phyloP scores from a whole-genome alignment of 2,329 filamentous ascomycete species.

The Alternaria postmessia region DNA sequence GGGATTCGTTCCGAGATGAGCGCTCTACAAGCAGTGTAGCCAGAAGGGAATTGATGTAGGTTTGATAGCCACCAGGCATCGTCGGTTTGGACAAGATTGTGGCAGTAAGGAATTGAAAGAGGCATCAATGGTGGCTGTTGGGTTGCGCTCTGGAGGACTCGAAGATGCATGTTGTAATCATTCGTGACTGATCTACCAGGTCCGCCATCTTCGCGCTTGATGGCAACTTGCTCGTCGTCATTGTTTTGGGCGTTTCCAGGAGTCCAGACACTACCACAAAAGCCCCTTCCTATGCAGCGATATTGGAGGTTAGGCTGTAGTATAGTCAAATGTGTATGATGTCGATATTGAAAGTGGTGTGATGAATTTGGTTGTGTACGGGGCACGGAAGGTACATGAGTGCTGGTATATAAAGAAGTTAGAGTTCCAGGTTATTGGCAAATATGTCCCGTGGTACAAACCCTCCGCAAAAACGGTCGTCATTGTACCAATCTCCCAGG shows the following conservation, averaged over 20 bases:
- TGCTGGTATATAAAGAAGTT: background rate
- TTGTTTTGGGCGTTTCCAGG: conserved; percentile 1
- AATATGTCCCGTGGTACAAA: too few species aligned
- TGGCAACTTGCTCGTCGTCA: background rate
- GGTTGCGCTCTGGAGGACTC: conserved; percentile 12
- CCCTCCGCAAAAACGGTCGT: too few species aligned
- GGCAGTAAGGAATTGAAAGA: conserved; percentile 17
- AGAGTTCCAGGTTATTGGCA: too few species aligned
- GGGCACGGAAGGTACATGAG: background rate
- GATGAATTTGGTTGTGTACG: background rate
- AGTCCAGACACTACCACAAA: conserved; percentile 30
- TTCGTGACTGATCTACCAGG: conserved; percentile 27
- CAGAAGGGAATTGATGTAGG: conserved; percentile 18
- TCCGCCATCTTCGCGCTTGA: conserved; percentile 32
- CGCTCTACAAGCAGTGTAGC: conserved; percentile 23
- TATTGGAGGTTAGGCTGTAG: background rate
- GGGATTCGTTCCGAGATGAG: conserved; percentile 21
- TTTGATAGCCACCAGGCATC: conserved; percentile 16
- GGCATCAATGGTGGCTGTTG: conserved; percentile 4
- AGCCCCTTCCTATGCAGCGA: conserved; percentile 28
- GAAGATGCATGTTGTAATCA: conserved; percentile 27
- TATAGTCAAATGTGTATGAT: background rate
- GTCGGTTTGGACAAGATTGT: conserved; percentile 15
- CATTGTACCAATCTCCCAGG: too few species aligned
- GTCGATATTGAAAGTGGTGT: background rate